A percentile compares a stretch with the other conserved stretches of the same genome.
These are phyloP conservation scores for Candida sanyaensis DNA, from an alignment of 1,139 yeast genomes.

Conservation along the genomic window DNA sequence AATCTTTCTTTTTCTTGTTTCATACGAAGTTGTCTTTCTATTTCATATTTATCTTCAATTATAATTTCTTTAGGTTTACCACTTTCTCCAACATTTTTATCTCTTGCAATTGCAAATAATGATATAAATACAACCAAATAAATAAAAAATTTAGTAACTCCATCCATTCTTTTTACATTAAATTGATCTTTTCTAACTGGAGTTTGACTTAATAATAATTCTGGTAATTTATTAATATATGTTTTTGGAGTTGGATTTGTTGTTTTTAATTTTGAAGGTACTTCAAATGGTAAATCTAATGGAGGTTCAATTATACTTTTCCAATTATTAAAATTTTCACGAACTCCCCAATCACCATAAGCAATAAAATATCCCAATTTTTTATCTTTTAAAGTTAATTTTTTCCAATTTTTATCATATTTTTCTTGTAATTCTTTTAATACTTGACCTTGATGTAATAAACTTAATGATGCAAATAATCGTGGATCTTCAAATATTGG, in stretches of 20 bases:
- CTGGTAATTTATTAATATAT: slow-evolving; percentile 30
- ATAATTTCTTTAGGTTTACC: slow-evolving; percentile 46
- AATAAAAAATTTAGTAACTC: slow-evolving; percentile 52
- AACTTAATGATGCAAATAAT: slow-evolving; percentile 44
- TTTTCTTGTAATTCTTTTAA: slow-evolving; percentile 53
- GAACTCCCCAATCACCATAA: slow-evolving; percentile 65
- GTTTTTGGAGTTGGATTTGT: slow-evolving; percentile 26
- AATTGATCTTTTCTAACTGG: slow-evolving; percentile 49
- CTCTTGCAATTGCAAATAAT: slow-evolving; percentile 49
- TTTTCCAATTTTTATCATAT: slow-evolving; percentile 54
- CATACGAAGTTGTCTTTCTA: slow-evolving; percentile 25
- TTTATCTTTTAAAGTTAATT: slow-evolving; percentile 46
- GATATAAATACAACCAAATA: slow-evolving; percentile 45
- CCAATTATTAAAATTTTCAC: slow-evolving; percentile 58
- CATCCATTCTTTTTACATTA: slow-evolving; percentile 53
- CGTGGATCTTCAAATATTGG: slow-evolving; percentile 52
- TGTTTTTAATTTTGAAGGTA: slow-evolving; percentile 34
- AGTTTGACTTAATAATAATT: slow-evolving; percentile 50
- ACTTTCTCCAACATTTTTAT: slow-evolving; percentile 50
- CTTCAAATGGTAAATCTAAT: slow-evolving; percentile 56
- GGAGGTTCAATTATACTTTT: slow-evolving; percentile 39
- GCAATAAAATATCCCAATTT: slow-evolving; percentile 56
- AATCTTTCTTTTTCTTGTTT: slow-evolving; percentile 18
- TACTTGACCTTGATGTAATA: slow-evolving; percentile 61
- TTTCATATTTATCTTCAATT: slow-evolving; percentile 39